Evolutionary conservation across 768 basidiomycete species (phyloP).

Genomic region (Suillus subluteus): DNA sequence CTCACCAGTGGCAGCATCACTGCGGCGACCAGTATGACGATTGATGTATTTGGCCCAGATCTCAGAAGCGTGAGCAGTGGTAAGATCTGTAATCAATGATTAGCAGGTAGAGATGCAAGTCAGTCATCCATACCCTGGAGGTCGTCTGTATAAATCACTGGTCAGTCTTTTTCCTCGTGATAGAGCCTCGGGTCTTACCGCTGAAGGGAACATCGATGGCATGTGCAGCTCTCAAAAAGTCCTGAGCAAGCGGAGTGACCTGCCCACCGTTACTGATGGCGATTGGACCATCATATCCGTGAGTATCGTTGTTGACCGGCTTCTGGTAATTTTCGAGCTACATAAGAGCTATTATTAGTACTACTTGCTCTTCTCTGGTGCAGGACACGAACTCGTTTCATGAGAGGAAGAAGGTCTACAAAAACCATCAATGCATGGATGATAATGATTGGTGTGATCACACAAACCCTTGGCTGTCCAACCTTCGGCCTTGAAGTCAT

Average conservation of each 20-base stretch:
- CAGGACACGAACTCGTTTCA: conserved; percentile 57
- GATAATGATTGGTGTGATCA: not conserved
- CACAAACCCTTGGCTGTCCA: conserved; percentile 64
- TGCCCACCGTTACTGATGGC: conserved; percentile 73
- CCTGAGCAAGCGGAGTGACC: conserved; percentile 64
- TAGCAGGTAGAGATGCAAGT: not conserved
- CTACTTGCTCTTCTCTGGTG: not conserved
- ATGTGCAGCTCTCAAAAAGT: conserved; percentile 68
- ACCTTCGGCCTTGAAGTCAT: conserved; percentile 73
- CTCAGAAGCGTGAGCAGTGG: conserved; percentile 63
- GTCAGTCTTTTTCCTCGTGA: conserved; percentile 1
- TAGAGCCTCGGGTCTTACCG: conserved; percentile 42
- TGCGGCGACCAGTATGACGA: conserved; percentile 70
- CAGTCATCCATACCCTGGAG: conserved; percentile 48
- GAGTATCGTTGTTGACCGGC: conserved; percentile 64
- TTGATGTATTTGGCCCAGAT: conserved; percentile 83
- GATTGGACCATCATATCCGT: conserved; percentile 76
- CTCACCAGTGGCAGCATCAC: conserved; percentile 69
- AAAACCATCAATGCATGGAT: conserved; percentile 4
- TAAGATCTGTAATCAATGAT: conserved; percentile 45
- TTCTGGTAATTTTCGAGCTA: conserved; percentile 80
- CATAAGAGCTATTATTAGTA: not conserved
- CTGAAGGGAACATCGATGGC: conserved; percentile 65
- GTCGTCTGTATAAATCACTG: conserved; percentile 48
- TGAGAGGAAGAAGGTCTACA: conserved; percentile 68